Evolutionary conservation across 2,329 filamentous ascomycete species (phyloP), one percentile per base, ranked within the genome.

Genomic region (Hypomyces perniciosus): DNA sequence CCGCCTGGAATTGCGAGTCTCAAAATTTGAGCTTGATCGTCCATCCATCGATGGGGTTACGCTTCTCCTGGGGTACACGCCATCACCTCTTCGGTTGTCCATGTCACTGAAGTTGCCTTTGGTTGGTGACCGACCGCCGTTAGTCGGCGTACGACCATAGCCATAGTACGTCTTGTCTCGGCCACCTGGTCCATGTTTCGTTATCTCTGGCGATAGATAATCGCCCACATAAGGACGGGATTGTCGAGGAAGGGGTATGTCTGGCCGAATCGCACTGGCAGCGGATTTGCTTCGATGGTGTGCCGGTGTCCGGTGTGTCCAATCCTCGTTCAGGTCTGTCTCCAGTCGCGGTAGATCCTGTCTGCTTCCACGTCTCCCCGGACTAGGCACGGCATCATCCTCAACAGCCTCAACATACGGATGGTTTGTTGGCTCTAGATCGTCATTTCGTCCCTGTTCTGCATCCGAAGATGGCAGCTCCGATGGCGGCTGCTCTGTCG

Each of bases 271-370:
- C 55, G 59, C 61, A 28, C 66, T 62, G 1, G 65, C 61, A 20
- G 65, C 64, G 4, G 72, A 73, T 28, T 62, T 65, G 44, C 64
- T 68, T 28, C 70, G 63, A 43, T 64, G 64, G 47, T 66, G 68
- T 37, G 68, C 60, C 35, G 59, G 55, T 4, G 56, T 42, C 41
- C 54, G 58, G n/a, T 60, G 20, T 5, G n/a, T 30, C 28, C 30
- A 20, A 13, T 60, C 57, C 42, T 63, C 56, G 34, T 58, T 56
- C 5, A 72, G 42, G 1, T 71, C 66, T 2, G 76, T 78, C 30
- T 75, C 70, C 10, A 78, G 64, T 5, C 66, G 68, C 4, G 75
- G 74, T 5, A 79, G 58, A 29, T 76, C 62, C 42, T 69, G 66
- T 46, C 66, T 63, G 56, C 61, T 68, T 57, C 60, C 63, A 10